phyloP scores from a whole-genome alignment of 2,329 filamentous ascomycete genomes.

The Botrytis fabae region DNA sequence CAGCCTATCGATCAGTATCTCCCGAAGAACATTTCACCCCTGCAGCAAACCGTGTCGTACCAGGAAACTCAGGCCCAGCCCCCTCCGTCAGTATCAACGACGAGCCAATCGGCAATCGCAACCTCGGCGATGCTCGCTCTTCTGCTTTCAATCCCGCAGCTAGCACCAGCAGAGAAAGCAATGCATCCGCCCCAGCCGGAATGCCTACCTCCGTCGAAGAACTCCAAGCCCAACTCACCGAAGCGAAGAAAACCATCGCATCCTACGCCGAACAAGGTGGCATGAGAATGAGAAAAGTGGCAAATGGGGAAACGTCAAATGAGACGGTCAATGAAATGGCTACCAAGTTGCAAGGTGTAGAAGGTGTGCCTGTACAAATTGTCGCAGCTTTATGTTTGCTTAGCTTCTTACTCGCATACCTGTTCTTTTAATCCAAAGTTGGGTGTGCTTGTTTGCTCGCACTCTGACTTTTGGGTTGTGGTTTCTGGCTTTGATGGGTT shows the following conservation, averaged over 20 bases:
- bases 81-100: constrained; percentile 46
- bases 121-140: constrained; percentile 61
- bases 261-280: constrained; percentile 69
- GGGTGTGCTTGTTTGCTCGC: constrained; percentile 5
- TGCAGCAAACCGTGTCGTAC: constrained; percentile 35
- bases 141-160: constrained; percentile 69
- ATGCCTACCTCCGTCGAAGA: constrained; percentile 52
- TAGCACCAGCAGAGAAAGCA: constrained; percentile 31
- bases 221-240: constrained; percentile 69
- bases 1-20: constrained; percentile 57
- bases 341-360: constrained; percentile 48
- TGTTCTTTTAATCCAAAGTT: constrained; percentile 77
- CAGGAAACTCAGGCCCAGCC: constrained; percentile 32
- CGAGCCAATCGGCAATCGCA: constrained; percentile 44
- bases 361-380: constrained; percentile 85
- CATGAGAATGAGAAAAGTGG: constrained; percentile 76
- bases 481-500: constrained; percentile 14
- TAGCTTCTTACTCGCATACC: constrained; percentile 91
- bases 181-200: constrained; percentile 45
- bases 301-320: constrained; percentile 52
- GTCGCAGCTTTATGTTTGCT: constrained; percentile 81
- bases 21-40: constrained; percentile 44
- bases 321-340: constrained; percentile 51
- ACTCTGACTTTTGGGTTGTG: constrained; percentile 7
- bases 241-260: constrained; percentile 73